Percentiles rank a stretch among this genome's conserved stretches.
Conservation (phyloP, 2,329 filamentous ascomycete species). For the Chaetomium strumarium region DNA sequence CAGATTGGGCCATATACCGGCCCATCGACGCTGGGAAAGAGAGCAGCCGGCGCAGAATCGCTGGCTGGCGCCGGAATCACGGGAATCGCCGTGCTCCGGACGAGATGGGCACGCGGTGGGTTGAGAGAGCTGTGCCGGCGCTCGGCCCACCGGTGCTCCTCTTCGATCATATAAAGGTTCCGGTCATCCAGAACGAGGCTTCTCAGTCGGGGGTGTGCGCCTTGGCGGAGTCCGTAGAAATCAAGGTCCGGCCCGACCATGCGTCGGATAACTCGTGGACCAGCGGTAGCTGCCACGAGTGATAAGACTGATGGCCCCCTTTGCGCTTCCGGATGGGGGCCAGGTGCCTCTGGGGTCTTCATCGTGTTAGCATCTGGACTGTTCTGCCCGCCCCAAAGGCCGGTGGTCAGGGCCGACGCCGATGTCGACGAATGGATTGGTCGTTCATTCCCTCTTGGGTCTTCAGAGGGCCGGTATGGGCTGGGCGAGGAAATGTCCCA, state of each 20-base stretch:
- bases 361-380: neutral
- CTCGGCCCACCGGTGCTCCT: conserved; percentile 45
- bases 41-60: neutral
- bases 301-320: conserved; percentile 6
- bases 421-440: conserved; percentile 23
- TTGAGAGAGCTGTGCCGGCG: conserved; percentile 38
- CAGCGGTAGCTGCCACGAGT: conserved; percentile 10
- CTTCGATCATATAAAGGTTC: conserved; percentile 52
- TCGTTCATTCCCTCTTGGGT: conserved; percentile 38
- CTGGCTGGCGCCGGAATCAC: conserved; percentile 29
- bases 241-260: conserved; percentile 48
- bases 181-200: conserved; percentile 44
- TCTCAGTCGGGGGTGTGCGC: conserved; percentile 44
- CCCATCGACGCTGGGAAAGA: conserved; percentile 14
- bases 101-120: conserved; percentile 39
- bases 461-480: conserved; percentile 44
- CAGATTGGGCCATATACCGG: conserved; percentile 43
- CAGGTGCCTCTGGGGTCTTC: neutral
- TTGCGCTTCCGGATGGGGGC: neutral
- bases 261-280: conserved; percentile 41
- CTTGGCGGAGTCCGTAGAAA: conserved; percentile 48
- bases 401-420: conserved; percentile 18
- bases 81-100: conserved; percentile 49
- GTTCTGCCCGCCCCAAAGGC: conserved; percentile 16
- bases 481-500: conserved; percentile 53